Percentiles rank a stretch among this genome's conserved stretches.
Conservation (phyloP, 163 green algal genomes). For the Chlamydomonas reinhardtii region DNA sequence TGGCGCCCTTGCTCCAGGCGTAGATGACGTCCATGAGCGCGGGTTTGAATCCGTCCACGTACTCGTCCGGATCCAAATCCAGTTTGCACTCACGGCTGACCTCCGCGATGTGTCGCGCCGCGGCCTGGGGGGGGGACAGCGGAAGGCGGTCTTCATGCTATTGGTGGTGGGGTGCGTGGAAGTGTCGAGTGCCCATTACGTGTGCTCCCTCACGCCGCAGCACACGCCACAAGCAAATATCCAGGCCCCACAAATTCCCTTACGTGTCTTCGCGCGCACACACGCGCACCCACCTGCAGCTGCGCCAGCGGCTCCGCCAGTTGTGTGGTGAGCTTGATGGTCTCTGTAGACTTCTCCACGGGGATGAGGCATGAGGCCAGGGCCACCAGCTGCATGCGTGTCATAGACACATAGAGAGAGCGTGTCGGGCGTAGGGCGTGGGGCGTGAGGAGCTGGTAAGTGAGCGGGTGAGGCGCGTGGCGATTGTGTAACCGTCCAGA, state of each 20-base stretch:
- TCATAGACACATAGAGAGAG: too few species aligned
- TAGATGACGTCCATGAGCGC: constrained; percentile 96
- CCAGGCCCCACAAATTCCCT: too few species aligned
- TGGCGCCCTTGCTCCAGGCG: constrained; percentile 88
- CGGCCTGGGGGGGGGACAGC: constrained; percentile 57
- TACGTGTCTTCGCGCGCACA: too few species aligned
- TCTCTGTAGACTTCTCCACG: constrained; percentile 85
- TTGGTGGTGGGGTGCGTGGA: neutral
- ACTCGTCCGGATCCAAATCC: constrained; percentile 88
- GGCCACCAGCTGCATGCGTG: constrained; percentile 91
- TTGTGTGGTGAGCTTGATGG: constrained; percentile 73
- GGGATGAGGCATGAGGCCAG: constrained; percentile 92
- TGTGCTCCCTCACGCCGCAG: too few species aligned
- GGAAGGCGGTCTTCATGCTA: neutral
- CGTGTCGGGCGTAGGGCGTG: too few species aligned
- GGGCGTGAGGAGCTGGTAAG: too few species aligned
- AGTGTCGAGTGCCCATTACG: too few species aligned
- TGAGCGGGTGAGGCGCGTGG: too few species aligned
- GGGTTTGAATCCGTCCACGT: constrained; percentile 90
- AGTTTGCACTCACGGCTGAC: constrained; percentile 84
- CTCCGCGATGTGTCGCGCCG: constrained; percentile 79
- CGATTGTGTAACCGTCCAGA: too few species aligned
- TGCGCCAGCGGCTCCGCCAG: constrained; percentile 79
- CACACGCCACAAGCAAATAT: too few species aligned
- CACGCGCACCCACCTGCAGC: constrained; percentile 71